phyloP scores from a whole-genome alignment of 345 rosid genomes.

The Dipteronia sinensis region DNA sequence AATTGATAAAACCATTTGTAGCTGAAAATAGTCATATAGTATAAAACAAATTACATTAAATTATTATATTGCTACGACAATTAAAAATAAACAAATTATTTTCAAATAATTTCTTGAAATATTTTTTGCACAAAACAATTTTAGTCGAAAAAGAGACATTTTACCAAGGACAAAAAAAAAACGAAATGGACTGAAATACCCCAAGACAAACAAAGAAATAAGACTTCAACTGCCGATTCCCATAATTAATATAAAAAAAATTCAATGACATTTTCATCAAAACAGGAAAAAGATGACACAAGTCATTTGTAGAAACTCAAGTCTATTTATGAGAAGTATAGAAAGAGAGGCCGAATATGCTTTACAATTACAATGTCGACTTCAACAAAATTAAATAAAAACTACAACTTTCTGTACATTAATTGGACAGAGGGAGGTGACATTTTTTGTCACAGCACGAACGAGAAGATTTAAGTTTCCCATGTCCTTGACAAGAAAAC shows the following conservation, averaged over 20 bases:
- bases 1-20: background rate
- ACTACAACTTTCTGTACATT: constrained; percentile 45
- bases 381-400: constrained; percentile 19
- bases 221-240: background rate
- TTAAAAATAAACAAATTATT: no score
- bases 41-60: background rate
- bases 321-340: constrained; percentile 12
- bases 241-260: no score
- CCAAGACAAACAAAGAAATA: no score
- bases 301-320: constrained; percentile 16
- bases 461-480: constrained; percentile 15
- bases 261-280: background rate
- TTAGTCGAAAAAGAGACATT: no score
- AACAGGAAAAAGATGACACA: no score
- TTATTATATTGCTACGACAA: background rate
- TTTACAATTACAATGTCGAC: constrained; percentile 41
- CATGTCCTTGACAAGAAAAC: constrained; percentile 24
- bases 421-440: constrained; percentile 22
- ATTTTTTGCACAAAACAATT: background rate
- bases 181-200: no score
- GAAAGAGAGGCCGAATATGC: constrained; percentile 25
- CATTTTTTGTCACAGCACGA: background rate
- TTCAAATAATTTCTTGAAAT: no score
- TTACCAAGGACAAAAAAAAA: no score
- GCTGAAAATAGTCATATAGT: no score